Percentiles rank a stretch among this genome's conserved stretches.
phyloP scores from a whole-genome alignment of 1,139 yeast species.

The Diutina siamensis region DNA sequence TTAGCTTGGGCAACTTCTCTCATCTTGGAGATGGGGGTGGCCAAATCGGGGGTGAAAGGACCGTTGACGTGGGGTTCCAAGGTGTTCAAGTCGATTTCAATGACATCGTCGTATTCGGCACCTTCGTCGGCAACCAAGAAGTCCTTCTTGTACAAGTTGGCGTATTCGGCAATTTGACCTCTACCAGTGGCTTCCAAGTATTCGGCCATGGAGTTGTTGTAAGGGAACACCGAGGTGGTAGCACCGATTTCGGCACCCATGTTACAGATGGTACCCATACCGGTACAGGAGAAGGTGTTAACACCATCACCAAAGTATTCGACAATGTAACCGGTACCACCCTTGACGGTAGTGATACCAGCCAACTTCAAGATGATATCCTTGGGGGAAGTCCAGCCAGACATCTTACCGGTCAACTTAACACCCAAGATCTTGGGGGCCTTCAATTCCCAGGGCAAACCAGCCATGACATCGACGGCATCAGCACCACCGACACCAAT shows the following conservation, averaged over 20 bases:
- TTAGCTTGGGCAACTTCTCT: constrained; percentile 78
- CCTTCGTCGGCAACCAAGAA: constrained; percentile 87
- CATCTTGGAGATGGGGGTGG: constrained; percentile 92
- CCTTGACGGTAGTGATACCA: constrained; percentile 95
- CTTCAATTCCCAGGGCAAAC: constrained; percentile 95
- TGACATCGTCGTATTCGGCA: constrained; percentile 90
- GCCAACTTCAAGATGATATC: constrained; percentile 93
- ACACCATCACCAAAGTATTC: constrained; percentile 98
- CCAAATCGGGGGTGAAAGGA: constrained; percentile 98
- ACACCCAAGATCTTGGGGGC: constrained; percentile 98
- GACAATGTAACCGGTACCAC: constrained; percentile 97
- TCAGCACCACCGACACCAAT: constrained; percentile 99
- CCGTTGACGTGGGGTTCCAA: constrained; percentile 98
- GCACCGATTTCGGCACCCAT: constrained; percentile 99
- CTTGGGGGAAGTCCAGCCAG: constrained; percentile 98
- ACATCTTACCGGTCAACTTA: constrained; percentile 87
- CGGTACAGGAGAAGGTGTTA: constrained; percentile 91
- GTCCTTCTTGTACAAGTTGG: constrained; percentile 61
- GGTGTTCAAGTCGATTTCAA: constrained; percentile 89
- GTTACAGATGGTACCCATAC: constrained; percentile 99
- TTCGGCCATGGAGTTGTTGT: constrained; percentile 79
- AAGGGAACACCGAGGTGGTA: constrained; percentile 97
- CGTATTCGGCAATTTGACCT: constrained; percentile 72
- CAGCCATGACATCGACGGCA: constrained; percentile 96
- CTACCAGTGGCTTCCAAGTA: constrained; percentile 87